A percentile compares a stretch with the other conserved stretches of the same genome.
These are phyloP conservation scores for Theobroma grandiflorum DNA, from an alignment of 441 rosid species.

Conservation along the genomic window DNA sequence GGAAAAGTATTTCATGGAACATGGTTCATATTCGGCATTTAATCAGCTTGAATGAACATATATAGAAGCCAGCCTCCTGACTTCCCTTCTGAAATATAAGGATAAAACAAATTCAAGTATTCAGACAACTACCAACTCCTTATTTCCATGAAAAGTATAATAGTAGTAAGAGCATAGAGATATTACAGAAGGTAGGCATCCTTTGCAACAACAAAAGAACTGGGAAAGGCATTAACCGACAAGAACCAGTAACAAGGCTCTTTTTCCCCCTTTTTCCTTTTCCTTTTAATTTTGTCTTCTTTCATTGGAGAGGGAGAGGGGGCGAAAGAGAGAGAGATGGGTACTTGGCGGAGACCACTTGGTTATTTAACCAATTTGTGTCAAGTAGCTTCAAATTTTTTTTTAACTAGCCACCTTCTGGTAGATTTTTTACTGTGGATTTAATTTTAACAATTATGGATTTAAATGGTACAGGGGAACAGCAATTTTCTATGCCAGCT, in stretches of 20 bases:
- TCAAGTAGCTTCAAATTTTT: not conserved
- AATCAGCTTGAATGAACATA: not conserved
- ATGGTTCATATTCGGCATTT: constrained; percentile 11
- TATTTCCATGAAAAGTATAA: not conserved
- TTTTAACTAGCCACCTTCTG: not conserved
- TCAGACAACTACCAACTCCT: not conserved
- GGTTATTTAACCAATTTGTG: not conserved
- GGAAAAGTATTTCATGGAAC: not conserved
- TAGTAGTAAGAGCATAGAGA: not conserved
- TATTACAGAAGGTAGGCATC: not conserved
- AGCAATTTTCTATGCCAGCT: not conserved
- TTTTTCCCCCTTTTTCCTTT: not conserved
- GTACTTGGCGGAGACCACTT: not conserved
- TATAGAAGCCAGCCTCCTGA: not conserved
- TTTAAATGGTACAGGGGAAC: not conserved
- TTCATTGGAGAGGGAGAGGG: not conserved
- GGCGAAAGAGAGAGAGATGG: not conserved
- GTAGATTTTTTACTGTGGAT: not conserved
- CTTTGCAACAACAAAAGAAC: not conserved
- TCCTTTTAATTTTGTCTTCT: not conserved
- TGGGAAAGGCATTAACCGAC: not conserved
- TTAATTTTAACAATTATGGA: not conserved
- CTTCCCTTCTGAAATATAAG: not conserved
- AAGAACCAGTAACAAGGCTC: not conserved
- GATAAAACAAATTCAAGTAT: not conserved